Evolutionary conservation across 164 flowering plant species (phyloP).

Genomic region (Sedum album): DNA sequence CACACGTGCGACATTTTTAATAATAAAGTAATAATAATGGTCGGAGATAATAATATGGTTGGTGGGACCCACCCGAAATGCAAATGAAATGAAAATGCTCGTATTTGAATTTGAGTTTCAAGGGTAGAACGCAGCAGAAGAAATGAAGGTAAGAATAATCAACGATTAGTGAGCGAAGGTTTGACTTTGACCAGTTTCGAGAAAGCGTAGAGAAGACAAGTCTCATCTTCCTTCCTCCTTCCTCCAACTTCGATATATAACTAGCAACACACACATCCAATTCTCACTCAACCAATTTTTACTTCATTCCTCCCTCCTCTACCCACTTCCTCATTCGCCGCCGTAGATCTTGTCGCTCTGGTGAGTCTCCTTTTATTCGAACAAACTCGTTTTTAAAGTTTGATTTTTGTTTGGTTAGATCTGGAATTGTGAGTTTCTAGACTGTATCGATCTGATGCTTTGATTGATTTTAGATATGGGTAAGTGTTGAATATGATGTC

Average conservation of each 20-base stretch:
- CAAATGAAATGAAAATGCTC: not conserved
- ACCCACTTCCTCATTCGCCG: not conserved
- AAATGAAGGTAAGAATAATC: not conserved
- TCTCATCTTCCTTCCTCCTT: conserved; percentile 41
- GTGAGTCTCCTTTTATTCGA: not conserved
- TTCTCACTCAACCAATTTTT: not conserved
- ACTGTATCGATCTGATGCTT: not conserved
- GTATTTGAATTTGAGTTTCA: no score
- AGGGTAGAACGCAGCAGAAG: not conserved
- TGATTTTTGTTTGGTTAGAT: not conserved
- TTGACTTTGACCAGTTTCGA: not conserved
- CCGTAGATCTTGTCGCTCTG: not conserved
- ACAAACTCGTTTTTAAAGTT: not conserved
- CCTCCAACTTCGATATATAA: conserved; percentile 15
- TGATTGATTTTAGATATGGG: not conserved
- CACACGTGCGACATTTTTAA: not conserved
- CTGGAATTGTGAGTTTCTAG: not conserved
- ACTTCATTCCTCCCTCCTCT: not conserved
- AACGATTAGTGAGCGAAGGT: not conserved
- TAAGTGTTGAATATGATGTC: not conserved
- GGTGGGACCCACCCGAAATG: not conserved
- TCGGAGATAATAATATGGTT: no score
- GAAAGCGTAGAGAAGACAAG: conserved; percentile 19
- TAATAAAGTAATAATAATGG: no score
- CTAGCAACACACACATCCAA: no score